Percentiles rank a stretch among this genome's conserved stretches.
These are phyloP conservation scores for Wickerhamomyces chaumierensis DNA, from an alignment of 805 yeast species.

Conservation along the genomic window DNA sequence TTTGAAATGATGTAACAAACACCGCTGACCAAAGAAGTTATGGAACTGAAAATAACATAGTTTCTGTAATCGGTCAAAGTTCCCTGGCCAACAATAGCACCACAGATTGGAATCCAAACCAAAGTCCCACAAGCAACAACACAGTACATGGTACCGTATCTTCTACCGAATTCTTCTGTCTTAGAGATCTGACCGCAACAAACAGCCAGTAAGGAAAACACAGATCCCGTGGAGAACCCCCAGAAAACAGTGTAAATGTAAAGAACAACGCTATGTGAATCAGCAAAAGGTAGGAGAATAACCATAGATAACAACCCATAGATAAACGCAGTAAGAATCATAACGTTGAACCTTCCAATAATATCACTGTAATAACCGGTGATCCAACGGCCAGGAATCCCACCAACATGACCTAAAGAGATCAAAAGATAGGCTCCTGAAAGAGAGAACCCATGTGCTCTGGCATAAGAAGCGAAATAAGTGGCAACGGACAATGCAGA, in stretches of 20 bases:
- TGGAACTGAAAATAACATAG: conserved; percentile 23
- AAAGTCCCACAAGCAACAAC: conserved; percentile 46
- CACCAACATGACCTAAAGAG: conserved; percentile 30
- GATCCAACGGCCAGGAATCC: conserved; percentile 32
- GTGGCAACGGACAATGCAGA: conserved; percentile 34
- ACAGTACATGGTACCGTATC: conserved; percentile 47
- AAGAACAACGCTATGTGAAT: conserved; percentile 20
- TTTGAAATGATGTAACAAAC: conserved; percentile 33
- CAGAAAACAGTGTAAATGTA: conserved; percentile 34
- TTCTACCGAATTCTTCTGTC: conserved; percentile 39
- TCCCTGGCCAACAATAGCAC: conserved; percentile 34
- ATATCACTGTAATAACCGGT: conserved; percentile 32
- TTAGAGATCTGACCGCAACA: conserved; percentile 48
- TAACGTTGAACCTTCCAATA: conserved; percentile 42
- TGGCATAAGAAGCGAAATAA: conserved; percentile 38
- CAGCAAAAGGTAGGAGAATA: conserved; percentile 28
- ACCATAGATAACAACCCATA: conserved; percentile 23
- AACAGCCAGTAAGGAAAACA: conserved; percentile 44
- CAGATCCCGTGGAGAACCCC: conserved; percentile 45
- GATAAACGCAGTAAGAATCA: conserved; percentile 24
- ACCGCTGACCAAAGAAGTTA: conserved; percentile 27
- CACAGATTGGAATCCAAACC: conserved; percentile 37
- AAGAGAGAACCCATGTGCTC: conserved; percentile 29
- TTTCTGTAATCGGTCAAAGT: conserved; percentile 23
- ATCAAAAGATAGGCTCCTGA: conserved; percentile 32